Evolutionary conservation across 176 grass and related monocot species (phyloP).

Genomic region (Otatea glauca): DNA sequence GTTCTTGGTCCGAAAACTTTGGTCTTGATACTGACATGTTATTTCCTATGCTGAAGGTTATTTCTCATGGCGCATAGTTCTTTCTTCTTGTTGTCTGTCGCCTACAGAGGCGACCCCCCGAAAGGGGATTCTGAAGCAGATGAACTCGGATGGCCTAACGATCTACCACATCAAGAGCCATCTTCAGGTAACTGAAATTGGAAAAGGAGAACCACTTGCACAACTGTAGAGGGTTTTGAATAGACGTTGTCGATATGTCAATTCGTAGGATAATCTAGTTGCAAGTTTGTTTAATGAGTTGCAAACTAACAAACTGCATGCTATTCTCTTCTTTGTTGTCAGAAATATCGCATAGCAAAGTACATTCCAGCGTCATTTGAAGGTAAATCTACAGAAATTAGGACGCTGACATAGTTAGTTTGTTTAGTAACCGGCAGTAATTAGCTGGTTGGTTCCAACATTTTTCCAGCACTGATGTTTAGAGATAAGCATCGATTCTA

Average conservation of each 20-base stretch:
- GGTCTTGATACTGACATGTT: neutral
- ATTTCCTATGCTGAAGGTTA: neutral
- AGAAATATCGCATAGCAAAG: conserved; percentile 88
- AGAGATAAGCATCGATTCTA: neutral
- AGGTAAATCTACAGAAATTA: conserved; percentile 55
- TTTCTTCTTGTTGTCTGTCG: neutral
- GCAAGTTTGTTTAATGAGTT: neutral
- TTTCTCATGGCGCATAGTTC: conserved; percentile 23
- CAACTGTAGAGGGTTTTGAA: neutral
- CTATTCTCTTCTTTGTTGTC: conserved; percentile 5
- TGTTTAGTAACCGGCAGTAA: neutral
- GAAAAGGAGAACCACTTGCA: neutral
- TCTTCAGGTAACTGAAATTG: conserved; percentile 61
- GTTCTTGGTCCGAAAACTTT: neutral
- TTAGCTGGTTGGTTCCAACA: neutral
- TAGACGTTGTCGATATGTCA: neutral
- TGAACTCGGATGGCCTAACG: conserved; percentile 78
- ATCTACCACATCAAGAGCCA: conserved; percentile 98
- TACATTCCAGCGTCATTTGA: conserved; percentile 69
- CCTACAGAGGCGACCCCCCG: conserved; percentile 73
- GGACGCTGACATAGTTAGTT: neutral
- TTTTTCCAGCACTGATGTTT: too few species aligned
- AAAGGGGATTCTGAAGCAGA: conserved; percentile 86
- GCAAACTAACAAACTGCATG: neutral
- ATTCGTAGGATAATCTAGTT: conserved; percentile 30